A percentile compares a stretch with the other conserved stretches of the same genome.
phyloP scores from a whole-genome alignment of 2,329 filamentous ascomycete species.

The Fusarium irregulare region DNA sequence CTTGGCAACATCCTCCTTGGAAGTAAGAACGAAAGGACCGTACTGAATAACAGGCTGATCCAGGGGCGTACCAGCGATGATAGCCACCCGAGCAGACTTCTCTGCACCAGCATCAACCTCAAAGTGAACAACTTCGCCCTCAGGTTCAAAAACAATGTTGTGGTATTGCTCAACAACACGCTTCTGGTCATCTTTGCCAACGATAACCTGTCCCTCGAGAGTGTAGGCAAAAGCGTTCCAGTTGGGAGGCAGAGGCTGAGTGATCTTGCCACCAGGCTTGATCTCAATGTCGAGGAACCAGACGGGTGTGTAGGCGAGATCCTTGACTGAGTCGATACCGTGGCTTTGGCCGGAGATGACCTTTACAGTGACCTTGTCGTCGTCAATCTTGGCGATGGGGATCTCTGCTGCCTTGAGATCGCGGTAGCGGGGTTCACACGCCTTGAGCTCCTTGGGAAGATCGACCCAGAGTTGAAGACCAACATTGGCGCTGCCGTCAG shows the following conservation, averaged over 20 bases:
- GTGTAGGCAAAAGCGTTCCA: conserved; percentile 95
- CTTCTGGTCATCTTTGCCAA: conserved; percentile 65
- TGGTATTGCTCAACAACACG: conserved; percentile 76
- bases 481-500: conserved; percentile 80
- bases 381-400: conserved; percentile 76
- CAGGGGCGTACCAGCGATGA: conserved; percentile 82
- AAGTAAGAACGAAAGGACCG: conserved; percentile 83
- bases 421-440: conserved; percentile 90
- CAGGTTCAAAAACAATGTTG: conserved; percentile 87
- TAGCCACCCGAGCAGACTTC: conserved; percentile 63
- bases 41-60: conserved; percentile 87
- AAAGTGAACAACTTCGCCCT: conserved; percentile 80
- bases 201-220: conserved; percentile 77
- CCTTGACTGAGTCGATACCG: conserved; percentile 86
- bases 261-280: conserved; percentile 79
- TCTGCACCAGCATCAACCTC: conserved; percentile 74
- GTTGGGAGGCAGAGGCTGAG: conserved; percentile 78
- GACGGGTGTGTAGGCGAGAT: conserved; percentile 96
- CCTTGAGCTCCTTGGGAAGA: conserved; percentile 82
- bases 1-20: conserved; percentile 78
- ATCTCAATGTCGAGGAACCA: conserved; percentile 91
- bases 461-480: conserved; percentile 98
- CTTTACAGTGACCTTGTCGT: conserved; percentile 81
- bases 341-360: conserved; percentile 89
- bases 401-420: conserved; percentile 85